These are phyloP conservation scores for Alternaria angustiovoidea DNA, from an alignment of 2,329 filamentous ascomycete species.

Conservation along the genomic window DNA sequence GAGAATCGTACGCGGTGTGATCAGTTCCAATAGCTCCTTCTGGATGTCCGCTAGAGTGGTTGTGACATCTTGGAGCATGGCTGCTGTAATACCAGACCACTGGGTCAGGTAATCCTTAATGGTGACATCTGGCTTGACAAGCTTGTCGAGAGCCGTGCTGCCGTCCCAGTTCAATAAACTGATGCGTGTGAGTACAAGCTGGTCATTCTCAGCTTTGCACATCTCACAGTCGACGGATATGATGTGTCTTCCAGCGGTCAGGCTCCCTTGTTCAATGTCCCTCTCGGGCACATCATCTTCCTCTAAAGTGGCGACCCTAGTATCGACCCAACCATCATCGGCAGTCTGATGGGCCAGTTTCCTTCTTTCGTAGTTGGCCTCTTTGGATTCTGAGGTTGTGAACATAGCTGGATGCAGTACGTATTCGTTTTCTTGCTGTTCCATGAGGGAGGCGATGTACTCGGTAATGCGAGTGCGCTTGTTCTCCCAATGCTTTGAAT, in stretches of 20 bases:
- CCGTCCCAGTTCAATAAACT: slow-evolving; percentile 89
- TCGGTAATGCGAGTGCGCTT: slow-evolving; percentile 82
- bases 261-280: slow-evolving; percentile 79
- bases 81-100: slow-evolving; percentile 87
- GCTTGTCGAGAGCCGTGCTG: slow-evolving; percentile 80
- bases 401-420: slow-evolving; percentile 82
- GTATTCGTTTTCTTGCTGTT: slow-evolving; percentile 85
- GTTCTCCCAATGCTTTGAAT: slow-evolving; percentile 73
- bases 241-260: slow-evolving; percentile 81
- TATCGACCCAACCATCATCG: slow-evolving; percentile 82
- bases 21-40: slow-evolving; percentile 72
- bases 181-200: slow-evolving; percentile 86
- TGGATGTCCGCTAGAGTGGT: slow-evolving; percentile 88
- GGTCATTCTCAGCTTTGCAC: slow-evolving; percentile 83
- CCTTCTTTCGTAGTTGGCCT: slow-evolving; percentile 62
- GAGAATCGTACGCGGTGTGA: slow-evolving; percentile 77
- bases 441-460: slow-evolving; percentile 74
- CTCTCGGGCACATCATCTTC: slow-evolving; percentile 73
- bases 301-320: slow-evolving; percentile 69
- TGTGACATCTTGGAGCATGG: slow-evolving; percentile 81
- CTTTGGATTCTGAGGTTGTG: slow-evolving; percentile 62
- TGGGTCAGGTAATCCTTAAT: slow-evolving; percentile 92
- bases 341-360: slow-evolving; percentile 58
- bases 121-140: slow-evolving; percentile 88
- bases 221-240: slow-evolving; percentile 95